A percentile compares a stretch with the other conserved stretches of the same genome.
phyloP scores from a whole-genome alignment of 2,329 filamentous ascomycete species.

The Fusarium mexicanum region DNA sequence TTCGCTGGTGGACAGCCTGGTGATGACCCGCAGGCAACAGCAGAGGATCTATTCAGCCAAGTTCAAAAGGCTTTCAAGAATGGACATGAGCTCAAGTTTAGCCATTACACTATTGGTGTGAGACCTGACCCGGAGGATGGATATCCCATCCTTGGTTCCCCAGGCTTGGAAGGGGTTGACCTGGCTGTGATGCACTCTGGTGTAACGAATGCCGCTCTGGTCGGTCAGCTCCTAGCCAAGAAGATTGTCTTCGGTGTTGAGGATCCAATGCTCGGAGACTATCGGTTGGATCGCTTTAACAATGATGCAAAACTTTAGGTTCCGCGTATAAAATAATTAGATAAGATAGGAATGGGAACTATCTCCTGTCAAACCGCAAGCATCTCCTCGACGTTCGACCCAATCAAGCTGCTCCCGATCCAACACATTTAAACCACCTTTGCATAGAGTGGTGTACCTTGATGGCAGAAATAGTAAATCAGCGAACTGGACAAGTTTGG shows the following conservation, averaged over 20 bases:
- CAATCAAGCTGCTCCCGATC: no score
- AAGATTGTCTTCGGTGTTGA: neutral
- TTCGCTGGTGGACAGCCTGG: neutral
- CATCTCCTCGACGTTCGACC: no score
- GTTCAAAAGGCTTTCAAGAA: neutral
- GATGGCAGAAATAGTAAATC: no score
- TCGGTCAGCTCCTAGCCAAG: neutral
- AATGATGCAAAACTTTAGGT: neutral
- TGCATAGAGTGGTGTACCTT: rapidly evolving
- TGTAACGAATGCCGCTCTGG: neutral
- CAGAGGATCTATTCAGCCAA: neutral
- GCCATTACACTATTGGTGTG: neutral
- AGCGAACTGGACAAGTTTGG: no score
- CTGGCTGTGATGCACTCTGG: neutral
- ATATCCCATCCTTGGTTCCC: neutral
- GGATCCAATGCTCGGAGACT: neutral
- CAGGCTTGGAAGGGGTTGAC: neutral
- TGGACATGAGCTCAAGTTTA: neutral
- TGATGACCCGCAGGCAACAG: neutral
- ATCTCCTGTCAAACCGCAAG: rapidly evolving
- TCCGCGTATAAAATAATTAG: rapidly evolving
- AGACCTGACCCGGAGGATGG: neutral
- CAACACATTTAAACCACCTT: no score
- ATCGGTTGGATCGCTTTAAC: neutral
- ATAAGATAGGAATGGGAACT: neutral